Percentiles rank a stretch among this genome's conserved stretches.
phyloP scores from a whole-genome alignment of 768 basidiomycete genomes.

The Boletales sp. region DNA sequence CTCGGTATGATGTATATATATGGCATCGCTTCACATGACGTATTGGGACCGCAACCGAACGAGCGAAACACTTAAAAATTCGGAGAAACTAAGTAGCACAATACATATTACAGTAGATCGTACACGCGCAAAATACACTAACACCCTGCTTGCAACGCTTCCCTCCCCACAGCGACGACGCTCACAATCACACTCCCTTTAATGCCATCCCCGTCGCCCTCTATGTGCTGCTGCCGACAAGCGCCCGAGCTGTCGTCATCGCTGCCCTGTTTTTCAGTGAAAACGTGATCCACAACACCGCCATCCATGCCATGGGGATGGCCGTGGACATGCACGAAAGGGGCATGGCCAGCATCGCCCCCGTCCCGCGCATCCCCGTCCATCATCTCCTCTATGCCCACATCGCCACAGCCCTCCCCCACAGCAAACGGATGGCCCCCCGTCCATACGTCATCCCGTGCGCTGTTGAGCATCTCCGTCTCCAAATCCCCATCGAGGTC shows the following conservation, averaged over 20 bases:
- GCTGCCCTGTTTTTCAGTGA: neutral
- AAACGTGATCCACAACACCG: slow-evolving; percentile 7
- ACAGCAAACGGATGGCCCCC: slow-evolving; percentile 7
- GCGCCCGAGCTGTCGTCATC: slow-evolving; percentile 12
- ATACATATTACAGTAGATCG: neutral
- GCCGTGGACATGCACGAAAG: too few species aligned
- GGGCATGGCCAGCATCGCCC: neutral
- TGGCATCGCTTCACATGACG: too few species aligned
- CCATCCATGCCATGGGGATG: neutral
- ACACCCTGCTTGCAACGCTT: neutral
- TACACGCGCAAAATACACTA: neutral
- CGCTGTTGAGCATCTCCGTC: slow-evolving; percentile 23
- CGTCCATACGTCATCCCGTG: slow-evolving; percentile 17
- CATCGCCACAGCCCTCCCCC: slow-evolving; percentile 4
- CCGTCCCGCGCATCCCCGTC: neutral
- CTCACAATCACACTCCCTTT: neutral
- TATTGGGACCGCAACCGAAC: too few species aligned
- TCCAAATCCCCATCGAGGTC: slow-evolving; percentile 26
- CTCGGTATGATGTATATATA: too few species aligned
- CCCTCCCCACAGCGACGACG: neutral
- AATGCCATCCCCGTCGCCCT: neutral
- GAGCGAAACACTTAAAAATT: too few species aligned
- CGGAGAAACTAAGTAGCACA: too few species aligned
- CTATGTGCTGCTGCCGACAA: neutral
- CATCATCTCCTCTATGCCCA: neutral